Evolutionary conservation across 768 basidiomycete genomes (phyloP), one percentile per base, ranked within the genome.

Genomic region (Boletales sp.): DNA sequence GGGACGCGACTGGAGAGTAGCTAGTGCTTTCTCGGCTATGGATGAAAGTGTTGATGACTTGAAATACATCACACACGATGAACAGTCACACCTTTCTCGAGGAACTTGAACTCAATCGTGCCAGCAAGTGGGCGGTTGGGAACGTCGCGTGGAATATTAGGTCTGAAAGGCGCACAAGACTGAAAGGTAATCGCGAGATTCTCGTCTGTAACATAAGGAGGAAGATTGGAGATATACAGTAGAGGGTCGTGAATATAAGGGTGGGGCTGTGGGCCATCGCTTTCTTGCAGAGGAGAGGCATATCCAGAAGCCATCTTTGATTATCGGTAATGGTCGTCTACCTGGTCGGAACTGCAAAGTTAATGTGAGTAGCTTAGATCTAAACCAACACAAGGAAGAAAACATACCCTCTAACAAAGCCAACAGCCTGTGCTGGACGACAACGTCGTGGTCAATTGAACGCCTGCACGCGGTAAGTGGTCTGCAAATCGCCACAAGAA

Each of bases 171-270:
- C 19, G 84, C 86, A 64, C 87, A 91, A 56, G 75, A 72, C 56
- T 82, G 77, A 59, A 93, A 84, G 3, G 87, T 82, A 54, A 78
- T 59, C 2, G 90, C 90, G 19, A 93, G 75, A 58, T 83, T 83
- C 62, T 88, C 83, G 68, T 93, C 90, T 46, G 82, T 73, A 45
- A 90, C 78, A 69, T 78, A 82, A 33, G 82, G 70, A 5, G 91
- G 86, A 38, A 93, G 69, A 67, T 83, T 85, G 19, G 90, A 81
- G 68, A 93, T 84, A 72, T 90, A 86, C 41, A 93, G 74, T 53
- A 88, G 64, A 17, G 90, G 87, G 62, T 92, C 88, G 64, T 87
- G 86, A 57, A 93, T 80, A 71, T 89, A 91, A 31, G 90, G 90
- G 62, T 93, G 90, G 48, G 79, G 79, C 48, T 69, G 66, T 53